These are phyloP conservation scores for Fusarium brachygibbosum DNA, from an alignment of 2,329 filamentous ascomycete species.

Conservation along the genomic window DNA sequence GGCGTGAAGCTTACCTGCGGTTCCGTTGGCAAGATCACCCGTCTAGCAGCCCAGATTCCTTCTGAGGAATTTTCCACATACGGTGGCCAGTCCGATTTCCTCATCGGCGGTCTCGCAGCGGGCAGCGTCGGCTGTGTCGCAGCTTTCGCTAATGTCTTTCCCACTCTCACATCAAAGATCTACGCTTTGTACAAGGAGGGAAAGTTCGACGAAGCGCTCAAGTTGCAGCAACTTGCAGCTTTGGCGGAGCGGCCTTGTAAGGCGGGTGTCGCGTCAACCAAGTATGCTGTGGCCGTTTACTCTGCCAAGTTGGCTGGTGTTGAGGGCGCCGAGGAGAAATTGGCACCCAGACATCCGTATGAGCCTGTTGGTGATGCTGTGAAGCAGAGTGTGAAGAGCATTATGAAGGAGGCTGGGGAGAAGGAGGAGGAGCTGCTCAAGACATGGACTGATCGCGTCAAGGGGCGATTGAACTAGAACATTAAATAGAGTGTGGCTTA, in stretches of 20 bases:
- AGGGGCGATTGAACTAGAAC: slow-evolving; percentile 30
- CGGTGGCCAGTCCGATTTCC: slow-evolving; percentile 80
- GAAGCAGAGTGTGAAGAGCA: slow-evolving; percentile 51
- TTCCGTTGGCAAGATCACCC: slow-evolving; percentile 77
- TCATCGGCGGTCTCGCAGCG: slow-evolving; percentile 71
- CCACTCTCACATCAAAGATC: slow-evolving; percentile 67
- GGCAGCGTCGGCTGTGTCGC: slow-evolving; percentile 73
- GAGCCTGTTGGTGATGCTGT: slow-evolving; percentile 60
- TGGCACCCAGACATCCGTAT: slow-evolving; percentile 74
- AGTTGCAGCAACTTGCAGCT: slow-evolving; percentile 71
- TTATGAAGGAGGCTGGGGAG: slow-evolving; percentile 60
- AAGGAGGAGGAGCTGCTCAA: slow-evolving; percentile 53
- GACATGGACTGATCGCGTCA: slow-evolving; percentile 36
- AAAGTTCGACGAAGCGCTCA: slow-evolving; percentile 69
- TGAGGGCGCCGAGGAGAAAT: slow-evolving; percentile 68
- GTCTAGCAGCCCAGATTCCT: slow-evolving; percentile 66
- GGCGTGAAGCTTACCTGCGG: slow-evolving; percentile 80
- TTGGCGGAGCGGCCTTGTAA: slow-evolving; percentile 76
- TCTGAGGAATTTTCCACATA: slow-evolving; percentile 73
- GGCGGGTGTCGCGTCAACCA: slow-evolving; percentile 75
- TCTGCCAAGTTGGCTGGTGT: slow-evolving; percentile 72
- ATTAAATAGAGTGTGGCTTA: not conserved
- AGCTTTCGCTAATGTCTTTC: slow-evolving; percentile 73
- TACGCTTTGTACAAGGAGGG: slow-evolving; percentile 73
- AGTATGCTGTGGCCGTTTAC: slow-evolving; percentile 74